phyloP scores from a whole-genome alignment of 2,329 filamentous ascomycete species.

The Sclerotinia nivalis region DNA sequence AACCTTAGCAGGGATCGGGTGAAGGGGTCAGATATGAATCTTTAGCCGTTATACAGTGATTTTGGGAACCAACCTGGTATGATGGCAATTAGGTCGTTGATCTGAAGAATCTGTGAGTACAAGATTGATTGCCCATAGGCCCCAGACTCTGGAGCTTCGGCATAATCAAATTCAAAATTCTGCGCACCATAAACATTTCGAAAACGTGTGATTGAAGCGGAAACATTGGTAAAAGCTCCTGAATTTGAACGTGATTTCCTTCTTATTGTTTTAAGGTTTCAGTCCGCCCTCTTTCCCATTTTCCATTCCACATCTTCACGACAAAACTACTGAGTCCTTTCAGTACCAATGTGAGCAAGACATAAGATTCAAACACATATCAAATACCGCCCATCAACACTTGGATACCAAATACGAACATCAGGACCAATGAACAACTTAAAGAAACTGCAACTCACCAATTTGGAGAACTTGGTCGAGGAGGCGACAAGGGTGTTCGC shows the following conservation, averaged over 20 bases:
- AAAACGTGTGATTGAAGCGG: not conserved
- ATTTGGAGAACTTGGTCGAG: constrained; percentile 2
- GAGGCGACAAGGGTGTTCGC: not conserved
- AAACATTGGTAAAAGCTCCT: not conserved
- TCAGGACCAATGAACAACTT: not conserved
- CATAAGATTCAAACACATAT: not conserved
- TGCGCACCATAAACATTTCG: not conserved
- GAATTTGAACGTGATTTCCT: not conserved
- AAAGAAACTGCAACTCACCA: not conserved
- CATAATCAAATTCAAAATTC: not conserved
- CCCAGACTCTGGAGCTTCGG: no score
- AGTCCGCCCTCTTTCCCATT: not conserved
- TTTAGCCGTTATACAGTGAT: not conserved
- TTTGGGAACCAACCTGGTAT: not conserved
- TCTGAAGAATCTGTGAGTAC: not conserved
- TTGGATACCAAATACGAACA: not conserved
- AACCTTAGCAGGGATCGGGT: not conserved
- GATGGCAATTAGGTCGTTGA: not conserved
- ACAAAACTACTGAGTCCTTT: not conserved
- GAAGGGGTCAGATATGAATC: not conserved
- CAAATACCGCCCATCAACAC: not conserved
- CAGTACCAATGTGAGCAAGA: no score
- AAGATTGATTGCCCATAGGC: not conserved
- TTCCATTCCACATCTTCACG: not conserved
- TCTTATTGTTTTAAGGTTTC: not conserved